phyloP scores from a whole-genome alignment of 371 early-diverging fungal genomes.

The Mortierella sp. region DNA sequence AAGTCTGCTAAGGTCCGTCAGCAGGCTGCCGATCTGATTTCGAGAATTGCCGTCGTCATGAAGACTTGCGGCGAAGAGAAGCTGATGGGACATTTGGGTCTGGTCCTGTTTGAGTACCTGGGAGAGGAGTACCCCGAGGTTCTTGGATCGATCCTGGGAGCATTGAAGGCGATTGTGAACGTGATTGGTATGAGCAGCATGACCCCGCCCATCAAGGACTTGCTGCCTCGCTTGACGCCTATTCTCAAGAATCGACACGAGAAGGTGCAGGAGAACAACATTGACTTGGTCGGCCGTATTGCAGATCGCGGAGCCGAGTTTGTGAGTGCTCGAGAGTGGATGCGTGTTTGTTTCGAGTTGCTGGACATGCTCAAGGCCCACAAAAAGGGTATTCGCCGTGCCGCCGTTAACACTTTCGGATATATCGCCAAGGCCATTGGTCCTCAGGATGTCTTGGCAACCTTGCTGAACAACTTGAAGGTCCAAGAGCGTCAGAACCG shows the following conservation, averaged over 20 bases:
- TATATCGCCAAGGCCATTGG: constrained; percentile 99
- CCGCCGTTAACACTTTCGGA: constrained; percentile 97
- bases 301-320: constrained; percentile 98
- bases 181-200: constrained; percentile 98
- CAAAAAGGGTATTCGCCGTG: constrained; percentile 95
- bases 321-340: constrained; percentile 99
- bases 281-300: constrained; percentile 97
- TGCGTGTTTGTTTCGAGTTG: constrained; percentile 98
- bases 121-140: constrained; percentile 99
- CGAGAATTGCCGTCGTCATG: constrained; percentile 95
- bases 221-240: constrained; percentile 95
- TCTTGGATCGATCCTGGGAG: constrained; percentile 93
- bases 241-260: constrained; percentile 98
- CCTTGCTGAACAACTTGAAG: constrained; percentile 96
- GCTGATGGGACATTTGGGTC: constrained; percentile 91
- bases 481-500: constrained; percentile 99
- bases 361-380: constrained; percentile 97
- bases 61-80: constrained; percentile 95
- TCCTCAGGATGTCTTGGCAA: constrained; percentile 98
- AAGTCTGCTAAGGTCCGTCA: constrained; percentile 96
- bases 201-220: constrained; percentile 98
- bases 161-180: constrained; percentile 92
- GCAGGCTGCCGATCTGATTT: constrained; percentile 97
- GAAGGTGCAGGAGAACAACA: constrained; percentile 91
- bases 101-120: constrained; percentile 95